Conservation (phyloP, 306 rosid genomes). For the Vicia faba region DNA sequence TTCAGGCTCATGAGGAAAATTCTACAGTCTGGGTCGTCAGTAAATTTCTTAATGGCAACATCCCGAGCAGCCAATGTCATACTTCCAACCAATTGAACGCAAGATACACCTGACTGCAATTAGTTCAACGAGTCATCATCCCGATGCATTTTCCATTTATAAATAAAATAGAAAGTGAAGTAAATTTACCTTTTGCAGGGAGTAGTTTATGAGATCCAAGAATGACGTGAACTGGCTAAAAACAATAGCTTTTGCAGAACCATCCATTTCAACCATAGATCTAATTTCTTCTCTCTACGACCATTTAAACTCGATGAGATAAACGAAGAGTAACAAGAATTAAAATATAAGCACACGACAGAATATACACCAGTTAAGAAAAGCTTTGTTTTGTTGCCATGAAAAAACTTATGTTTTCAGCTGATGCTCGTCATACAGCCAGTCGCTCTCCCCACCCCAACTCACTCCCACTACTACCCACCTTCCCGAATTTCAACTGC, state of each 20-base stretch:
- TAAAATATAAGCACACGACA: constrained; percentile 7
- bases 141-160: neutral
- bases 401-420: neutral
- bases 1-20: constrained; percentile 98
- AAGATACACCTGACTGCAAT: constrained; percentile 78
- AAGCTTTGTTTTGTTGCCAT: neutral
- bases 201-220: constrained; percentile 88
- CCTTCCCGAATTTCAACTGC: neutral
- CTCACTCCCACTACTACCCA: neutral
- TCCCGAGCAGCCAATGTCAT: constrained; percentile 81
- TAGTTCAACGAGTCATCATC: constrained; percentile 33
- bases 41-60: constrained; percentile 71
- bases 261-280: constrained; percentile 90
- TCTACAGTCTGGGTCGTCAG: constrained; percentile 80
- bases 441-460: neutral
- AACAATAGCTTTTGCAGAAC: constrained; percentile 93
- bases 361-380: neutral
- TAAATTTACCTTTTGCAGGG: constrained; percentile 65
- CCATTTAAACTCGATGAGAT: constrained; percentile 35
- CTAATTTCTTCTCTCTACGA: constrained; percentile 91
- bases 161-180: constrained; percentile 16
- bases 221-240: constrained; percentile 95
- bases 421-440: neutral
- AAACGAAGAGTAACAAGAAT: neutral
- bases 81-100: constrained; percentile 84